phyloP scores from a whole-genome alignment of 2,329 filamentous ascomycete genomes.

The Ophiostoma angusticollis region DNA sequence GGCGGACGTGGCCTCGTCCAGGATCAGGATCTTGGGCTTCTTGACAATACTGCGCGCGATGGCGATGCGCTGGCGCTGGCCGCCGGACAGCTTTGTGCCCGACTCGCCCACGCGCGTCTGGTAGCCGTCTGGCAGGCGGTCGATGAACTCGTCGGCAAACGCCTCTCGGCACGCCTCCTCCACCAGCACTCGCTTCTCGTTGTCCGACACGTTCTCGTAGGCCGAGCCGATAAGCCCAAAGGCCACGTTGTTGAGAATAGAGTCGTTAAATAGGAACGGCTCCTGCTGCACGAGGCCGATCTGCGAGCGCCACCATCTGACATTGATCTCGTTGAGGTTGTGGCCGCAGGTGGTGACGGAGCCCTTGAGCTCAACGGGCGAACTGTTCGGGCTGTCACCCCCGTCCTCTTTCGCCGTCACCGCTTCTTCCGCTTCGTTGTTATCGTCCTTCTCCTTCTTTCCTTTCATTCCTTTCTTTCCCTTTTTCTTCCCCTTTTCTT shows the following conservation, averaged over 20 bases:
- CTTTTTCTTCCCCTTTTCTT: slow-evolving; percentile 23
- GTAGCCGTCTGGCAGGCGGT: slow-evolving; percentile 19
- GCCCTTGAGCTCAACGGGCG: slow-evolving; percentile 33
- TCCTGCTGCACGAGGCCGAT: slow-evolving; percentile 29
- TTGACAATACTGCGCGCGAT: slow-evolving; percentile 61
- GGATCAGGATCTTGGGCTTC: slow-evolving; percentile 50
- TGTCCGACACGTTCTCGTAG: slow-evolving; percentile 15
- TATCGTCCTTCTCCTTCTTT: slow-evolving; percentile 17
- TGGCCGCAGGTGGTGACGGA: slow-evolving; percentile 46
- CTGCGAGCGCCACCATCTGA: slow-evolving; percentile 43
- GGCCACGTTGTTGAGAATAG: slow-evolving; percentile 37
- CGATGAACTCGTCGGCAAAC: slow-evolving; percentile 46
- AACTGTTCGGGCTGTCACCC: neutral
- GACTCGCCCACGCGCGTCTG: slow-evolving; percentile 16
- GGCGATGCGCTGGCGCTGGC: slow-evolving; percentile 59
- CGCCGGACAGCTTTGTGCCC: slow-evolving; percentile 47
- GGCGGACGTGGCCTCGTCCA: slow-evolving; percentile 58
- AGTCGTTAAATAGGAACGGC: slow-evolving; percentile 26
- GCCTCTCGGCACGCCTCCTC: slow-evolving; percentile 42
- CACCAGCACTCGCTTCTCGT: slow-evolving; percentile 33
- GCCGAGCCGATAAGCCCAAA: slow-evolving; percentile 29
- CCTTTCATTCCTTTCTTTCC: slow-evolving; percentile 13
- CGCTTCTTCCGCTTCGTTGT: slow-evolving; percentile 9
- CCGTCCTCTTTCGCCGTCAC: neutral
- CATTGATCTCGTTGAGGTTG: slow-evolving; percentile 61